These are phyloP conservation scores for Agroathelia rolfsii DNA, from an alignment of 1,284 basidiomycete species.

Conservation along the genomic window DNA sequence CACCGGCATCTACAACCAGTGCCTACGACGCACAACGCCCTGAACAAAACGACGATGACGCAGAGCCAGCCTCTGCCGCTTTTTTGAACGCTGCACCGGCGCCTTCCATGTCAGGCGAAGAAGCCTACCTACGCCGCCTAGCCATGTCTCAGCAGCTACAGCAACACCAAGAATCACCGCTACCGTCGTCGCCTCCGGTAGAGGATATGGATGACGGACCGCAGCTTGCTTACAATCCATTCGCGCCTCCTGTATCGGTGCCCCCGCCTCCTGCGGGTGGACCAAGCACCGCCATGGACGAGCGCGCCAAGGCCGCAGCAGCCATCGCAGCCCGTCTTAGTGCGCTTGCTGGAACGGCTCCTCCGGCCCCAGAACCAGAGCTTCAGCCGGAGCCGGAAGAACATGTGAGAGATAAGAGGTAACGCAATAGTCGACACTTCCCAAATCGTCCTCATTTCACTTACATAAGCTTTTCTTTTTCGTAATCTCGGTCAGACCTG, in stretches of 20 bases:
- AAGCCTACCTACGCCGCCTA: constrained; percentile 55
- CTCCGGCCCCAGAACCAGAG: constrained; percentile 19
- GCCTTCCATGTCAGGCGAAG: constrained; percentile 47
- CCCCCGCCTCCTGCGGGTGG: constrained; percentile 40
- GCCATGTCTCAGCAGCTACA: constrained; percentile 36
- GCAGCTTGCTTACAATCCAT: constrained; percentile 53
- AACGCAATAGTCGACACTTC: constrained; percentile 1
- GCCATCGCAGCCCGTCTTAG: constrained; percentile 69
- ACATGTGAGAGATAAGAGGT: constrained; percentile 22
- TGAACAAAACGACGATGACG: constrained; percentile 11
- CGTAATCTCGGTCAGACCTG: constrained; percentile 31
- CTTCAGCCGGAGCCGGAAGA: constrained; percentile 21
- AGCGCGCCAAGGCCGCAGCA: constrained; percentile 66
- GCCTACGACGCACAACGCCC: neutral
- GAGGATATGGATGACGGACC: constrained; percentile 19
- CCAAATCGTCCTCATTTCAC: constrained; percentile 5
- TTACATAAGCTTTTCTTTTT: constrained; percentile 1
- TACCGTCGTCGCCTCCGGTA: constrained; percentile 24
- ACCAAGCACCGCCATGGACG: constrained; percentile 33
- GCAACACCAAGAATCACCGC: constrained; percentile 19
- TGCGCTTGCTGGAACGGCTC: constrained; percentile 38
- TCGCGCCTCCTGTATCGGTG: constrained; percentile 44
- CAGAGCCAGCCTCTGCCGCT: constrained; percentile 15
- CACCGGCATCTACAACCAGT: constrained; percentile 6
- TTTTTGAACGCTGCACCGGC: constrained; percentile 16